Evolutionary conservation across 2,329 filamentous ascomycete species (phyloP).

Genomic region (Alternaria sp.): DNA sequence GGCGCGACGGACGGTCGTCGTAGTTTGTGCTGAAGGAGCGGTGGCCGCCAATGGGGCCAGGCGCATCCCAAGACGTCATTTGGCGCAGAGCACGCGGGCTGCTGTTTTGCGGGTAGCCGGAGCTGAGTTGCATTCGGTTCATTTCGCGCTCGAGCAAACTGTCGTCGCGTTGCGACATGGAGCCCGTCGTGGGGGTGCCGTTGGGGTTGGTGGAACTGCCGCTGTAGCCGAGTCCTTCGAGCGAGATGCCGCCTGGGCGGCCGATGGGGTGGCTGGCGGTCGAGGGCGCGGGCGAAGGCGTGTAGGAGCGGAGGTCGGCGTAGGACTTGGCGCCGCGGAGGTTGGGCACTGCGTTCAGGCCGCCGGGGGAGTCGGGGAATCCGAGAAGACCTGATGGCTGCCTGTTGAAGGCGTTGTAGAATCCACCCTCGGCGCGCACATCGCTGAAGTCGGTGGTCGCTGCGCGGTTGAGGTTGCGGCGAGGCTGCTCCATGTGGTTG

Average conservation of each 20-base stretch:
- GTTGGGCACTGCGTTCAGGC: constrained; percentile 73
- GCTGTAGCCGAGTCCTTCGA: constrained; percentile 53
- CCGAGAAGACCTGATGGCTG: constrained; percentile 83
- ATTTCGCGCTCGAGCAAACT: constrained; percentile 68
- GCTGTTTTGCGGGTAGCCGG: constrained; percentile 56
- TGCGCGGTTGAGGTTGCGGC: constrained; percentile 85
- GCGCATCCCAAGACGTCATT: constrained; percentile 66
- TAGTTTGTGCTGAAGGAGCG: constrained; percentile 65
- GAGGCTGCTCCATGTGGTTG: constrained; percentile 75
- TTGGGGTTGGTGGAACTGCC: constrained; percentile 69
- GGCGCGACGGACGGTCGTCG: constrained; percentile 65
- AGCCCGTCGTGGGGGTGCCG: constrained; percentile 65
- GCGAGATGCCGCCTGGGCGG: constrained; percentile 63
- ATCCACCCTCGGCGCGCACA: constrained; percentile 74
- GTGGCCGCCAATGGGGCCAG: constrained; percentile 69
- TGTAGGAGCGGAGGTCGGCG: constrained; percentile 92
- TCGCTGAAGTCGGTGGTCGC: constrained; percentile 98
- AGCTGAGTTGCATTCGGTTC: constrained; percentile 62
- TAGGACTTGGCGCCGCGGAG: constrained; percentile 95
- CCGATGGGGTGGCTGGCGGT: constrained; percentile 84
- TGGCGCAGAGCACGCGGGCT: constrained; percentile 66
- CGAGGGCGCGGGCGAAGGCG: constrained; percentile 88
- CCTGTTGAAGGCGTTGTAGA: constrained; percentile 78
- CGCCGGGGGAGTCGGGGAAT: constrained; percentile 73
- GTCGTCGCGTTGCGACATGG: constrained; percentile 61